Evolutionary conservation across 345 rosid genomes (phyloP), one percentile per base, ranked within the genome.

Genomic region (Schrenkiella parvula): DNA sequence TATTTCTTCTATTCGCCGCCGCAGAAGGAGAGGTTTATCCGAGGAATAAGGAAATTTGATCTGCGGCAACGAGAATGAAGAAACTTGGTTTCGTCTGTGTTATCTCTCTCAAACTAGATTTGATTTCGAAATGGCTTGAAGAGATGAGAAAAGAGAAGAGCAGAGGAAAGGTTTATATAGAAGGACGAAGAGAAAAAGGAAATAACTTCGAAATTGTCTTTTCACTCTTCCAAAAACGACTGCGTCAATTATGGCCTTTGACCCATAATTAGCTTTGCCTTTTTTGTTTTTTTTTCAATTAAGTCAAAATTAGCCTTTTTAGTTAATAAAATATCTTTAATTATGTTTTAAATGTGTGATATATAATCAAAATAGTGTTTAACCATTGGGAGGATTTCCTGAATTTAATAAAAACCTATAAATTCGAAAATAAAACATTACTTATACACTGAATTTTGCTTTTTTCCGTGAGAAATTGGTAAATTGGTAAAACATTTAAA

Each of bases 171-270:
- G 66, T 65, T 65, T 73, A 73, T 65, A 73, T 73, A 73, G 66
- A 25, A 46, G 43, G 26, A 9, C 2, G 4, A 35, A 18, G 17
- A 15, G n/a, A 13, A 17, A 17, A 41, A 32, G 23, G 71, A 56
- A 73, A 51, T 37, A 26, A 14, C 72, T 73, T 1, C 14, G 74
- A 75, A 58, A 25, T 68, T 68, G 70, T 62, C 70, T 60, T 39
- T 47, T 69, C 70, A 68, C 13, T 62, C 15, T 2, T 2, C 72
- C 74, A 68, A 35, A 25, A 53, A 75, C 59, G 74, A 62, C 70
- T 61, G 48, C 64, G 65, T 75, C 79, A 69, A 75, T 68, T 69
- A 7, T 75, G 66, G 57, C 74, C 65, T 37, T 75, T 68, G 79
- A 75, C 74, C 65, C 73, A 44, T 61, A 23, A 25, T 75, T 61